Percentiles rank a stretch among this genome's conserved stretches.
Evolutionary conservation across 495 filamentous ascomycete species (phyloP).

Genomic region (Xylaria telfairii): DNA sequence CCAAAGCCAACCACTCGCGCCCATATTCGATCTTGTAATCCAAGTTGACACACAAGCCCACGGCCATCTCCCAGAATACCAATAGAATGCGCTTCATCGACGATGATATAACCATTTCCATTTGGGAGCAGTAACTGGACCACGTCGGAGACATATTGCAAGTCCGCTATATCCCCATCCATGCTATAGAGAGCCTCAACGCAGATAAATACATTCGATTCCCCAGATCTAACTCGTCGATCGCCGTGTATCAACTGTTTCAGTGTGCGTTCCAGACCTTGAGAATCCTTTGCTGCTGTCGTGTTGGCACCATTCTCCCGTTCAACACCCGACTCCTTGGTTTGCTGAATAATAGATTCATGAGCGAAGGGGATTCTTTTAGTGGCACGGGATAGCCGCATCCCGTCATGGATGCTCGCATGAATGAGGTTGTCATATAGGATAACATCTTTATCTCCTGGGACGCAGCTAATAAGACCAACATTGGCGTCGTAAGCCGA

Average conservation of each 20-base stretch:
- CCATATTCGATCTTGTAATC: slow-evolving; percentile 70
- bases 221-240: slow-evolving; percentile 38
- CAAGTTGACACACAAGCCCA: slow-evolving; percentile 70
- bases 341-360: slow-evolving; percentile 53
- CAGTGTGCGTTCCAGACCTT: slow-evolving; percentile 32
- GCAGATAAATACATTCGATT: slow-evolving; percentile 65
- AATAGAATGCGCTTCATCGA: slow-evolving; percentile 82
- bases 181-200: slow-evolving; percentile 84
- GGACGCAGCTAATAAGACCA: slow-evolving; percentile 69
- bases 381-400: slow-evolving; percentile 67
- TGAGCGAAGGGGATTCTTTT: slow-evolving; percentile 63
- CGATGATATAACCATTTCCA: slow-evolving; percentile 70
- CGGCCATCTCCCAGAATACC: slow-evolving; percentile 71
- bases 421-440: slow-evolving; percentile 79
- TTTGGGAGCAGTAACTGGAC: slow-evolving; percentile 62
- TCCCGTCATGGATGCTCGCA: slow-evolving; percentile 79
- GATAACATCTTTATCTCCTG: slow-evolving; percentile 71
- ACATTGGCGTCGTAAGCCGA: slow-evolving; percentile 81
- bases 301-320: background rate
- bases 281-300: slow-evolving; percentile 7
- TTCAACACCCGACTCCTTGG: background rate
- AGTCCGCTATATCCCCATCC: slow-evolving; percentile 77
- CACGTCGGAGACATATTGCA: slow-evolving; percentile 62
- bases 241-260: slow-evolving; percentile 25
- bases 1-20: slow-evolving; percentile 78